Evolutionary conservation across 257 asterid species (phyloP).

Genomic region (Penstemon newberryi): DNA sequence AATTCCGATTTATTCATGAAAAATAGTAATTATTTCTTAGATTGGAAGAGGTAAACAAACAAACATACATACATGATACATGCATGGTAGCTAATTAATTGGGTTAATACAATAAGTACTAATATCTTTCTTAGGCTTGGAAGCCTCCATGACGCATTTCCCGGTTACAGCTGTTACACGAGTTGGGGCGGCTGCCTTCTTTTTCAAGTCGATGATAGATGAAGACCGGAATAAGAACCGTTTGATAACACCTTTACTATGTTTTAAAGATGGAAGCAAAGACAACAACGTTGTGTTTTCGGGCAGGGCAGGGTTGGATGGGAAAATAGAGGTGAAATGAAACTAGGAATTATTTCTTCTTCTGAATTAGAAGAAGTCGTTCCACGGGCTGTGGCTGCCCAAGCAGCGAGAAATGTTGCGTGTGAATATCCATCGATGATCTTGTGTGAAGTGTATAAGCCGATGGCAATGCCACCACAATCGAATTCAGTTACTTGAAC

Average conservation of each 20-base stretch:
- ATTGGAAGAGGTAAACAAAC: too few species aligned
- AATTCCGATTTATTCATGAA: too few species aligned
- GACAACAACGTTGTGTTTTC: neutral
- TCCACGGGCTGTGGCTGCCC: neutral
- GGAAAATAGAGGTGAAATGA: neutral
- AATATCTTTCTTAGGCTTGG: neutral
- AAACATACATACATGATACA: too few species aligned
- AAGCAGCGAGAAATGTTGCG: neutral
- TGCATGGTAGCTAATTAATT: too few species aligned
- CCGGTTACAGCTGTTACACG: conserved; percentile 3
- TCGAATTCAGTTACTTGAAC: neutral
- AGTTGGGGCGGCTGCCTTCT: neutral
- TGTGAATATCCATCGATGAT: conserved; percentile 2
- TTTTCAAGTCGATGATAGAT: neutral
- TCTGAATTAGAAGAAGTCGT: neutral
- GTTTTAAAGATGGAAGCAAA: neutral
- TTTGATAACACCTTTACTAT: neutral
- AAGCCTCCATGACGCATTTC: conserved; percentile 4
- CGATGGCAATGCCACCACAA: conserved; percentile 21
- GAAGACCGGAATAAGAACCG: conserved; percentile 2
- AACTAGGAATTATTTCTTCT: neutral
- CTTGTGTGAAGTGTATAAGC: conserved; percentile 16
- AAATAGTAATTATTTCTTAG: too few species aligned
- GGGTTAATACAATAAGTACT: too few species aligned
- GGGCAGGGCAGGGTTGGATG: neutral